Evolutionary conservation across 495 filamentous ascomycete species (phyloP).

Genomic region (Podospora appendiculata): DNA sequence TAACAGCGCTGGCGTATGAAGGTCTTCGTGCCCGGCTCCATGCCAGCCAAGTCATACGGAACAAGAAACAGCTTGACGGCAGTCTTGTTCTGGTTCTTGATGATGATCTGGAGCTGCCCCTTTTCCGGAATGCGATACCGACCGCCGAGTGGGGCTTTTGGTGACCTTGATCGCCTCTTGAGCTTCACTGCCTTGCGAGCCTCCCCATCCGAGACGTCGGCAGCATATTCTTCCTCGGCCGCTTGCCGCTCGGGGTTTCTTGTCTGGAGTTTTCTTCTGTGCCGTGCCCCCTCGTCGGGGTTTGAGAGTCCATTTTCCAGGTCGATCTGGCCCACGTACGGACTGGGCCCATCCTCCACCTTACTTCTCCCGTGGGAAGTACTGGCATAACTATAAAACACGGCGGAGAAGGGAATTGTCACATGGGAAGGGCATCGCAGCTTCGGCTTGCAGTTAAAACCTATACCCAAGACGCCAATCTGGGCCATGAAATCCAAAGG

Average conservation of each 20-base stretch:
- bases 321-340: slow-evolving; percentile 92
- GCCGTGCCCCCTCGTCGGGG: slow-evolving; percentile 34
- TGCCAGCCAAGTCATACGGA: slow-evolving; percentile 90
- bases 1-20: slow-evolving; percentile 95
- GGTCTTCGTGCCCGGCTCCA: slow-evolving; percentile 92
- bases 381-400: slow-evolving; percentile 86
- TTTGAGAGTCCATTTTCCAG: slow-evolving; percentile 67
- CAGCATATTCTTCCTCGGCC: slow-evolving; percentile 20
- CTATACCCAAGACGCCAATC: slow-evolving; percentile 86
- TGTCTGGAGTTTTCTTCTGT: slow-evolving; percentile 38
- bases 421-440: slow-evolving; percentile 87
- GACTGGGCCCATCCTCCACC: slow-evolving; percentile 79
- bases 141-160: slow-evolving; percentile 69
- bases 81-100: slow-evolving; percentile 95
- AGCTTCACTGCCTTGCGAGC: slow-evolving; percentile 36
- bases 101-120: slow-evolving; percentile 93
- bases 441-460: slow-evolving; percentile 72
- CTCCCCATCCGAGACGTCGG: slow-evolving; percentile 28
- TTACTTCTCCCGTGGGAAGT: slow-evolving; percentile 52
- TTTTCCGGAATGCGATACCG: slow-evolving; percentile 93
- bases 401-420: slow-evolving; percentile 87
- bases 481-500: slow-evolving; percentile 91
- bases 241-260: slow-evolving; percentile 20
- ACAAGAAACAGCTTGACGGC: slow-evolving; percentile 93
- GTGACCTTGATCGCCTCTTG: slow-evolving; percentile 58